Conservation (phyloP, 257 asterid species). For the Fraxinus anomala region DNA sequence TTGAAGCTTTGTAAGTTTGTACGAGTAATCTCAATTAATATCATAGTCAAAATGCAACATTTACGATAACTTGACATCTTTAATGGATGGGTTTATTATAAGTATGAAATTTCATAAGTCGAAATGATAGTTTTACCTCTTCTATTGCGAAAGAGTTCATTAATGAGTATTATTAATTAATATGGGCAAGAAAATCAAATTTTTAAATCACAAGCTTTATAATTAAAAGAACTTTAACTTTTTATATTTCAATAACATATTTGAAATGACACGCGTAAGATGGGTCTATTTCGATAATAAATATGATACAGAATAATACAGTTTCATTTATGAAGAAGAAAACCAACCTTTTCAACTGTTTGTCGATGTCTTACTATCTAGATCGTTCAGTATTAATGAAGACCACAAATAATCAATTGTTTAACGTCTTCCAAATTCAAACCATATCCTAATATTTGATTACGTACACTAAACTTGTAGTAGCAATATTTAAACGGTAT, state of each 20-base stretch:
- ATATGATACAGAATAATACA: neutral
- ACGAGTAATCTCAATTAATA: neutral
- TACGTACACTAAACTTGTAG: too few relatives aligned
- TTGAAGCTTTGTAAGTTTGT: neutral
- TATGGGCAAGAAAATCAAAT: neutral
- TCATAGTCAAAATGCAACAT: neutral
- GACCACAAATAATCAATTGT: too few relatives aligned
- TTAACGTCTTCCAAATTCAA: too few relatives aligned
- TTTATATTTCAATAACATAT: neutral
- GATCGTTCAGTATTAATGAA: too few relatives aligned
- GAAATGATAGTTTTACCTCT: neutral
- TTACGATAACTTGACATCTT: neutral
- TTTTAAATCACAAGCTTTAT: neutral
- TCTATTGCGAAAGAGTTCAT: neutral
- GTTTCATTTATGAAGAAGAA: neutral
- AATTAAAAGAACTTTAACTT: neutral
- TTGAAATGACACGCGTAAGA: too few relatives aligned
- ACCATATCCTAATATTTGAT: too few relatives aligned
- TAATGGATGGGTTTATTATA: neutral
- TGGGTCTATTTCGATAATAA: neutral
- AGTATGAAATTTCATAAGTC: neutral
- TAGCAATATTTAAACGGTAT: too few relatives aligned
- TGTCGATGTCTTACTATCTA: constrained; percentile 10
- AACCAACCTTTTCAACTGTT: neutral
- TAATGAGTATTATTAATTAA: neutral